phyloP scores from a whole-genome alignment of 164 flowering plant species.

The Berberis thunbergii region DNA sequence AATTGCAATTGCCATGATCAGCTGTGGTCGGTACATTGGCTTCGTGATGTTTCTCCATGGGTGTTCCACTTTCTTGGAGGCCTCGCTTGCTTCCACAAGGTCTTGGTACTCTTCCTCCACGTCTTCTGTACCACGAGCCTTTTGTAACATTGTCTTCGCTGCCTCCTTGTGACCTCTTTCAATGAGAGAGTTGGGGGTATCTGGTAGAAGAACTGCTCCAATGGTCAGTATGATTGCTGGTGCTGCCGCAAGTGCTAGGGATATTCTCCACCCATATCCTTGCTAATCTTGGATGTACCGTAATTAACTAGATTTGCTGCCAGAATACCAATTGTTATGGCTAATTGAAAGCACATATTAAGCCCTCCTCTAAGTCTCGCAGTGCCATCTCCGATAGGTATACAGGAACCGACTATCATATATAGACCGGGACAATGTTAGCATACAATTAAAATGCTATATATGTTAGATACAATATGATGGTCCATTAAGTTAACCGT shows the following conservation, averaged over 20 bases:
- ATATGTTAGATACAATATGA: not conserved
- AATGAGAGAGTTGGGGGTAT: conserved; percentile 16
- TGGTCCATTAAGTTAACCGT: not conserved
- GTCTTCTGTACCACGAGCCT: conserved; percentile 6
- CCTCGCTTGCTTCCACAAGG: conserved; percentile 15
- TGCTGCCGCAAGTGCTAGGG: conserved; percentile 10
- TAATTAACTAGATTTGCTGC: conserved; percentile 12
- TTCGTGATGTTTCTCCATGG: conserved; percentile 20
- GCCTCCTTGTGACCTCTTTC: conserved; percentile 12
- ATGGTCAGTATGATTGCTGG: conserved; percentile 11
- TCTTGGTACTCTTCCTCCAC: conserved; percentile 21
- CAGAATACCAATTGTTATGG: conserved; percentile 13
- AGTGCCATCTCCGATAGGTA: conserved; percentile 11
- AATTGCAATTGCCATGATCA: conserved; percentile 20
- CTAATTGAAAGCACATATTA: conserved; percentile 13
- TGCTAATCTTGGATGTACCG: conserved; percentile 9
- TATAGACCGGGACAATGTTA: not conserved
- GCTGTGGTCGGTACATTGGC: conserved; percentile 20
- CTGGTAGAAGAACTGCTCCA: conserved; percentile 10
- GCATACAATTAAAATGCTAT: too few relatives aligned
- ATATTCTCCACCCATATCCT: conserved; percentile 15
- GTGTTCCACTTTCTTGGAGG: conserved; percentile 14
- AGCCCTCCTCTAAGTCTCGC: conserved; percentile 10
- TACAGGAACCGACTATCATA: conserved; percentile 7
- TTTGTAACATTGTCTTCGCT: conserved; percentile 12